Conservation (phyloP, 495 filamentous ascomycete species). For the Lasiosphaeria miniovina region DNA sequence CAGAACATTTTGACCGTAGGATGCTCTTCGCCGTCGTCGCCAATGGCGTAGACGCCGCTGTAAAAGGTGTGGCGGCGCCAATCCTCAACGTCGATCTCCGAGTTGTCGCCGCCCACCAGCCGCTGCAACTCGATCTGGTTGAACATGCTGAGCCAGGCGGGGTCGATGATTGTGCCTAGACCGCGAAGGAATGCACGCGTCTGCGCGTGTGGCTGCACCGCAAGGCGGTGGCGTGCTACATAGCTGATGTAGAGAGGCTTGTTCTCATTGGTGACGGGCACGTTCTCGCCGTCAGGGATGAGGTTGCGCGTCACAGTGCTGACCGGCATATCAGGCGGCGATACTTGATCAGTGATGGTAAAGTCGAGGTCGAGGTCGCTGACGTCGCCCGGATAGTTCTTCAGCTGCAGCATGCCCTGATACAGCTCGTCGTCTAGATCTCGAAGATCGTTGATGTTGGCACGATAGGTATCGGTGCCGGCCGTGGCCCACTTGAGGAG, state of each 20-base stretch:
- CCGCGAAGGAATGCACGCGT: constrained; percentile 85
- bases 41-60: constrained; percentile 80
- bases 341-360: constrained; percentile 78
- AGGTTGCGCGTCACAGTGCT: constrained; percentile 68
- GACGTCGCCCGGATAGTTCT: constrained; percentile 84
- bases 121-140: constrained; percentile 94
- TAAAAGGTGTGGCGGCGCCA: constrained; percentile 83
- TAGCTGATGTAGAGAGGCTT: constrained; percentile 90
- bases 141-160: constrained; percentile 95
- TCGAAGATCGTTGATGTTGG: constrained; percentile 87
- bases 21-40: constrained; percentile 84
- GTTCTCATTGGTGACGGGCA: constrained; percentile 86
- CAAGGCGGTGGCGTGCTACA: constrained; percentile 81
- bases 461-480: constrained; percentile 63
- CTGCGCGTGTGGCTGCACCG: constrained; percentile 70
- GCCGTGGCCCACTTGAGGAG: constrained; percentile 89
- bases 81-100: constrained; percentile 84
- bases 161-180: constrained; percentile 82
- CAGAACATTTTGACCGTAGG: constrained; percentile 84
- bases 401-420: constrained; percentile 81
- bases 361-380: constrained; percentile 82
- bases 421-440: constrained; percentile 94
- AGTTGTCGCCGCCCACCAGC: constrained; percentile 79
- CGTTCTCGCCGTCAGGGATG: constrained; percentile 69
- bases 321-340: constrained; percentile 46